Evolutionary conservation across 805 yeast species (phyloP).

Genomic region (Metschnikowia continentalis): DNA sequence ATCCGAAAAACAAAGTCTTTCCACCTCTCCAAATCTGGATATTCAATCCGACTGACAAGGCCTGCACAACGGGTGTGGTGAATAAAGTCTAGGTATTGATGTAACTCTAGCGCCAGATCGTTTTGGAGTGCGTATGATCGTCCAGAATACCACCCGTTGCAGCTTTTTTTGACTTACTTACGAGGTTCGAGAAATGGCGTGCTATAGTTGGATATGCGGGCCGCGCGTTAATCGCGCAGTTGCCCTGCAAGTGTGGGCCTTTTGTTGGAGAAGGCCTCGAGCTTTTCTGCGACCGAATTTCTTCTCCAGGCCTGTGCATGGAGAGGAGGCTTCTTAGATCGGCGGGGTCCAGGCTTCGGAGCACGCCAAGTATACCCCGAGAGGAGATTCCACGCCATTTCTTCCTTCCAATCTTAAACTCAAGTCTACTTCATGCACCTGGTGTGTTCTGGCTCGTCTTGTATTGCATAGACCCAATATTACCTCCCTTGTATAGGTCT

Average conservation of each 20-base stretch:
- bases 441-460: too few species aligned
- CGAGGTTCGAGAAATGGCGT: constrained; percentile 1
- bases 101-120: neutral
- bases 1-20: too few species aligned
- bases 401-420: too few species aligned
- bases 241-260: neutral
- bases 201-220: neutral
- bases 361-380: neutral
- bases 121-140: neutral
- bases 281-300: neutral
- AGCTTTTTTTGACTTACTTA: neutral
- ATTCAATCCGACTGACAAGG: too few species aligned
- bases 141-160: neutral
- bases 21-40: too few species aligned
- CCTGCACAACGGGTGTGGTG: too few species aligned
- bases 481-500: neutral
- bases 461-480: too few species aligned
- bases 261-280: neutral
- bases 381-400: too few species aligned
- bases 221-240: neutral
- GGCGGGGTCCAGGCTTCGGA: neutral
- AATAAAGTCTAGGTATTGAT: neutral
- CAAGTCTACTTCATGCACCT: too few species aligned
- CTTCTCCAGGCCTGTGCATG: neutral
- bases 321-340: neutral